These are phyloP conservation scores for Scedosporium minutisporum DNA, from an alignment of 2,329 filamentous ascomycete genomes.

Conservation along the genomic window DNA sequence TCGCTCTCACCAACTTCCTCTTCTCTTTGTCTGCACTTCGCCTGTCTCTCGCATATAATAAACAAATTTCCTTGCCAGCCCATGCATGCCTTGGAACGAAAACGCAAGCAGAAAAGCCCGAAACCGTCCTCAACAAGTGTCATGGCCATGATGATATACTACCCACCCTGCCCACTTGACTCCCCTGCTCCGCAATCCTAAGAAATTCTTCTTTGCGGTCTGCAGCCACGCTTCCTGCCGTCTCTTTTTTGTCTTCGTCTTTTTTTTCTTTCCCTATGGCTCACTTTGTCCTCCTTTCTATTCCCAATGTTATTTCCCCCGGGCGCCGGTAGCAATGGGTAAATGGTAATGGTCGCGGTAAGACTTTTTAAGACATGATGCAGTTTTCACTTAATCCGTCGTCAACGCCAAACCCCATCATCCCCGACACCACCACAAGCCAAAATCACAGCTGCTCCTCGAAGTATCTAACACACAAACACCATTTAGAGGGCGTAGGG, in stretches of 20 bases:
- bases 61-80: not conserved
- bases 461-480: not conserved
- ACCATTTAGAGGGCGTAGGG: slow-evolving; percentile 54
- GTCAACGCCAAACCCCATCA: not conserved
- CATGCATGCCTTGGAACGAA: not conserved
- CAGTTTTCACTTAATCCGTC: not conserved
- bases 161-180: not conserved
- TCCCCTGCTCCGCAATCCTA: not conserved
- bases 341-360: not conserved
- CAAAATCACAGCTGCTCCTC: not conserved
- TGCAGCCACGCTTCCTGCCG: not conserved
- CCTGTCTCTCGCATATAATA: not conserved
- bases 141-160: not conserved
- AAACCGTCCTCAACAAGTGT: not conserved
- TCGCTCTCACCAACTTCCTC: not conserved
- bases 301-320: not conserved
- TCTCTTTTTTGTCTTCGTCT: not conserved
- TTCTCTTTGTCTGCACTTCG: not conserved
- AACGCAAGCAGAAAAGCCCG: not conserved
- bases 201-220: not conserved
- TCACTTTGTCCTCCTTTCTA: not conserved
- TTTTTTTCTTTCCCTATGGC: too few species aligned
- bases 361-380: not conserved
- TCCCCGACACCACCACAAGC: not conserved
- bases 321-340: not conserved